Evolutionary conservation across 805 yeast species (phyloP).

Genomic region (Schizosaccharomyces octosporus): DNA sequence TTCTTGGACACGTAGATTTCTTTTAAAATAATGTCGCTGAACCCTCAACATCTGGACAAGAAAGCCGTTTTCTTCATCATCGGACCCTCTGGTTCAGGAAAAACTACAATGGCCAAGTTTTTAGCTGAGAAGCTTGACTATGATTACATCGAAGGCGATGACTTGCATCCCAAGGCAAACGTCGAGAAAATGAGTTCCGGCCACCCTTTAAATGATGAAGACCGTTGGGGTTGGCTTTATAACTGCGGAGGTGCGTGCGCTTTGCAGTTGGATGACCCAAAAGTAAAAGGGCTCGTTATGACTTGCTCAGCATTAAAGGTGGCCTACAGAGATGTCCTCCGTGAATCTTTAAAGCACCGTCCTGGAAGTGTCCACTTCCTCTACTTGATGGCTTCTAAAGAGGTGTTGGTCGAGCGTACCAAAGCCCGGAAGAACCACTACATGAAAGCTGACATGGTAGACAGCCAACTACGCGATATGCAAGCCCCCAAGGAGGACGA

Average conservation of each 20-base stretch:
- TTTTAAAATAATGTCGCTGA: not conserved
- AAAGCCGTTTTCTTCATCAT: constrained; percentile 24
- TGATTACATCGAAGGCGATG: constrained; percentile 66
- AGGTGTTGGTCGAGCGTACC: constrained; percentile 38
- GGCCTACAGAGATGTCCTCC: constrained; percentile 41
- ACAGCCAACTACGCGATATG: constrained; percentile 6
- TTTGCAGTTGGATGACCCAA: constrained; percentile 15
- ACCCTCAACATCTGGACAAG: not conserved
- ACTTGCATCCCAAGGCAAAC: constrained; percentile 19
- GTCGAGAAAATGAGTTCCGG: constrained; percentile 65
- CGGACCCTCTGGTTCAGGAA: constrained; percentile 94
- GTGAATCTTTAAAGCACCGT: constrained; percentile 12
- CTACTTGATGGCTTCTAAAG: constrained; percentile 39
- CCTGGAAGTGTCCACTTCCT: constrained; percentile 29
- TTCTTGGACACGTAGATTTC: not conserved
- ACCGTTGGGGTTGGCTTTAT: constrained; percentile 74
- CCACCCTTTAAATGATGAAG: constrained; percentile 64
- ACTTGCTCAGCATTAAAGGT: constrained; percentile 72
- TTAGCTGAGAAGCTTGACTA: constrained; percentile 24
- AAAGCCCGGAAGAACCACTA: constrained; percentile 46
- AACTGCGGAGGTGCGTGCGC: constrained; percentile 17
- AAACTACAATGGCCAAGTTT: constrained; percentile 45
- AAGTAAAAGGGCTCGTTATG: constrained; percentile 16
- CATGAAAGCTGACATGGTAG: constrained; percentile 27
- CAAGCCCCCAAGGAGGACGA: constrained; percentile 6